A percentile compares a stretch with the other conserved stretches of the same genome.
Conservation (phyloP, 129 eudicot genomes). For the Saussurea involucrata region DNA sequence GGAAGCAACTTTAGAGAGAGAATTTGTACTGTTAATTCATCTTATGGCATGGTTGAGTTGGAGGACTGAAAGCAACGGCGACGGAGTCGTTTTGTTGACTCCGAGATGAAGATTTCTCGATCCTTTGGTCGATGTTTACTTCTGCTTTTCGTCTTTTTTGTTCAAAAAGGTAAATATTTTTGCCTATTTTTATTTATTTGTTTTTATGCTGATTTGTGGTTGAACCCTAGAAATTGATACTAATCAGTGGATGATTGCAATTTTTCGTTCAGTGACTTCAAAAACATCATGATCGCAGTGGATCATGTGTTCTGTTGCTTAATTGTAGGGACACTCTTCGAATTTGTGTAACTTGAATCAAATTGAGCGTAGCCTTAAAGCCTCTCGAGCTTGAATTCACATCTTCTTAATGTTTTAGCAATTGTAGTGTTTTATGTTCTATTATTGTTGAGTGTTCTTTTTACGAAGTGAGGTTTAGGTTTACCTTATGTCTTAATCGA, state of each 20-base stretch:
- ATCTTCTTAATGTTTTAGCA: neutral
- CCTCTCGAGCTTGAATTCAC: neutral
- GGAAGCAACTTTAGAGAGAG: conserved; percentile 10
- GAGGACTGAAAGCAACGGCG: neutral
- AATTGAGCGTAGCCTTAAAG: neutral
- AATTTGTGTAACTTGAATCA: conserved; percentile 3
- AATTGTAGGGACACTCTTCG: neutral
- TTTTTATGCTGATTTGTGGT: conserved; percentile 1
- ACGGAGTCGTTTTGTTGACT: conserved; percentile 5
- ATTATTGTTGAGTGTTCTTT: neutral
- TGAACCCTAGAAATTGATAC: neutral
- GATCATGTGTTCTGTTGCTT: neutral
- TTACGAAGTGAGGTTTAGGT: neutral
- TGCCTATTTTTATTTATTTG: neutral
- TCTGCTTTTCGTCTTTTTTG: conserved; percentile 25
- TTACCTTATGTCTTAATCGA: neutral
- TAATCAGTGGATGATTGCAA: neutral
- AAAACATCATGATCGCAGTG: neutral
- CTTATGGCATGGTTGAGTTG: conserved; percentile 42
- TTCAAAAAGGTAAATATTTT: conserved; percentile 35
- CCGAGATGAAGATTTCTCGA: conserved; percentile 33
- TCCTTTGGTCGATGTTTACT: conserved; percentile 6
- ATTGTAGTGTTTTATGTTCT: neutral
- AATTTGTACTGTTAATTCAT: conserved; percentile 4
- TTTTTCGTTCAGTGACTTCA: neutral